Percentiles rank a stretch among this genome's conserved stretches.
These are phyloP conservation scores for Starmerella lactis-condensi DNA, from an alignment of 805 yeast genomes.

Conservation along the genomic window DNA sequence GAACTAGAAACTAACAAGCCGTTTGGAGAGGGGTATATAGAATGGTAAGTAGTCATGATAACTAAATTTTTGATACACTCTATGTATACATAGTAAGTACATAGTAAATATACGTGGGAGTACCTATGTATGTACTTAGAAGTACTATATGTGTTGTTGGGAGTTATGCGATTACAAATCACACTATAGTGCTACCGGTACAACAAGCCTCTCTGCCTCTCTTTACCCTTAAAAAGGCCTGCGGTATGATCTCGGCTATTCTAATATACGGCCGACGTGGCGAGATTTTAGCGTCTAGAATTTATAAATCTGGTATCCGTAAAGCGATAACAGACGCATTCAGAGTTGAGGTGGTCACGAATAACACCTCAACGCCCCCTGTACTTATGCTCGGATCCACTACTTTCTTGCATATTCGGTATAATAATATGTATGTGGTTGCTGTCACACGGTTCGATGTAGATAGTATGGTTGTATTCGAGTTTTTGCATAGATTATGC, in stretches of 20 bases:
- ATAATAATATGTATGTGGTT: slow-evolving; percentile 52
- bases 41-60: slow-evolving; percentile 33
- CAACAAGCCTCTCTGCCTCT: too few relatives aligned
- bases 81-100: too few relatives aligned
- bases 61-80: too few relatives aligned
- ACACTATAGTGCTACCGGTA: not conserved
- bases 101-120: not conserved
- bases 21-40: slow-evolving; percentile 31
- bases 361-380: slow-evolving; percentile 30
- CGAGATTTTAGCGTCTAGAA: slow-evolving; percentile 58
- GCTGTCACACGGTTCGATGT: slow-evolving; percentile 80
- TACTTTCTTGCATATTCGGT: slow-evolving; percentile 60
- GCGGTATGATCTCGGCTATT: slow-evolving; percentile 60
- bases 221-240: too few relatives aligned
- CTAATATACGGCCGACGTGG: slow-evolving; percentile 64
- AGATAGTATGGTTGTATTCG: slow-evolving; percentile 65
- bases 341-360: slow-evolving; percentile 73
- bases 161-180: not conserved
- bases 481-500: slow-evolving; percentile 50
- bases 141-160: not conserved
- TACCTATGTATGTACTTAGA: not conserved
- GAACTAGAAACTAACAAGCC: slow-evolving; percentile 32
- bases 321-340: slow-evolving; percentile 72
- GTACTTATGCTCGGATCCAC: slow-evolving; percentile 81
- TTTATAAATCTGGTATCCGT: slow-evolving; percentile 57